These are phyloP conservation scores for Collybiopsis luxurians DNA, from an alignment of 768 basidiomycete species.

Conservation along the genomic window DNA sequence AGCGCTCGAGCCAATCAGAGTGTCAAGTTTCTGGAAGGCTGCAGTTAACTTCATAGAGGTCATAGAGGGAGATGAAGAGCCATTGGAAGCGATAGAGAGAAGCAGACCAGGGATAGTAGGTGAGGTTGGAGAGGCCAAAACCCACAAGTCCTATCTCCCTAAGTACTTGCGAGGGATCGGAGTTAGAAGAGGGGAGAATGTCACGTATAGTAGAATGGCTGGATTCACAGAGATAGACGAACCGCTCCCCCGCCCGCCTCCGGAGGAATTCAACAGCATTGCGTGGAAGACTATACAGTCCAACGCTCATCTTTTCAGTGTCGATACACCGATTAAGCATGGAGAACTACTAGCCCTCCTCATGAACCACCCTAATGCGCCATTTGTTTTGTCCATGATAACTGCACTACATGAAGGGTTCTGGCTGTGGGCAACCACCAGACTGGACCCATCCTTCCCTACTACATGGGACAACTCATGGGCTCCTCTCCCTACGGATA, in stretches of 20 bases:
- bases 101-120: too few relatives aligned
- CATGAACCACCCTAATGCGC: constrained; percentile 23
- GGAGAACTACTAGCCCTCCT: constrained; percentile 18
- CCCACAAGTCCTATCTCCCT: background rate
- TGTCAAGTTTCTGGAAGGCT: too few relatives aligned
- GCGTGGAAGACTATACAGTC: background rate
- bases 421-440: constrained; percentile 26
- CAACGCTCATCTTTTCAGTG: background rate
- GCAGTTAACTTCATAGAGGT: too few relatives aligned
- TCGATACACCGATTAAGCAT: constrained; percentile 15
- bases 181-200: background rate
- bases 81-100: too few relatives aligned
- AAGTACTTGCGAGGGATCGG: background rate
- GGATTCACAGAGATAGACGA: background rate
- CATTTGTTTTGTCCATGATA: constrained; percentile 24
- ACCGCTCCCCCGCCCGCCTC: background rate
- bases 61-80: too few relatives aligned
- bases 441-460: constrained; percentile 4
- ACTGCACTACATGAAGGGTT: constrained; percentile 23
- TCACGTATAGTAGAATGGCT: background rate
- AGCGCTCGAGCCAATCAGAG: too few relatives aligned
- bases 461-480: constrained; percentile 10
- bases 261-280: background rate
- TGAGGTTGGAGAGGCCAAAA: background rate
- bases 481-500: background rate